These are phyloP conservation scores for Ceratocystis papillata DNA, from an alignment of 2,329 filamentous ascomycete species.

Conservation along the genomic window DNA sequence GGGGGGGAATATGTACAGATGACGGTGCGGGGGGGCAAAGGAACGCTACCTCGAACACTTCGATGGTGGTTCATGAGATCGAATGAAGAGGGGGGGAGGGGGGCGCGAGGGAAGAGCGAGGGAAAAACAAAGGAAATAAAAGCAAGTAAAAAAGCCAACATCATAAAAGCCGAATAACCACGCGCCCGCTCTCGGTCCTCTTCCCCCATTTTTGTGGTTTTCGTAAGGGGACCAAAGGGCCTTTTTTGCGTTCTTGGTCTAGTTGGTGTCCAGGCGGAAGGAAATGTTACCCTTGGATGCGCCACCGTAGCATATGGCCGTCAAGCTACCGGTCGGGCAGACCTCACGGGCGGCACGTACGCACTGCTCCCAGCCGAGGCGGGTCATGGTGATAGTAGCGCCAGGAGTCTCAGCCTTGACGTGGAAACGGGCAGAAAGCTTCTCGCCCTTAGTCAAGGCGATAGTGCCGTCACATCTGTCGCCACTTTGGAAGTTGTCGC, in stretches of 20 bases:
- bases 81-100: neutral
- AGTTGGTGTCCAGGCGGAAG: conserved; percentile 32
- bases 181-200: neutral
- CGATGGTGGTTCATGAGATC: conserved; percentile 4
- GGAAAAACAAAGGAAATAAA: neutral
- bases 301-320: conserved; percentile 39
- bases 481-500: conserved; percentile 41
- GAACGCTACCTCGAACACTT: conserved; percentile 18
- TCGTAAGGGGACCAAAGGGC: neutral
- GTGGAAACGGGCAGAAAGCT: conserved; percentile 40
- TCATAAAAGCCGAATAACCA: neutral
- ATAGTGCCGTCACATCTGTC: conserved; percentile 39
- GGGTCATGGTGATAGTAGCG: conserved; percentile 43
- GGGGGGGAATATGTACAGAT: conserved; percentile 14
- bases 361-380: conserved; percentile 44
- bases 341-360: conserved; percentile 42
- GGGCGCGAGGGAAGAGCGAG: neutral
- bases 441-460: conserved; percentile 36
- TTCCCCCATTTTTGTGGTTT: neutral
- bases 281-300: conserved; percentile 38
- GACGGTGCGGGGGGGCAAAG: neutral
- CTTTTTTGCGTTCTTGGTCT: neutral
- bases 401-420: conserved; percentile 36
- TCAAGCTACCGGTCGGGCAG: conserved; percentile 42
- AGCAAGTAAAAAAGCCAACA: conserved; percentile 6